A percentile compares a stretch with the other conserved stretches of the same genome.
These are phyloP conservation scores for Amphirosellinia nigrospora DNA, from an alignment of 495 filamentous ascomycete species.

Conservation along the genomic window DNA sequence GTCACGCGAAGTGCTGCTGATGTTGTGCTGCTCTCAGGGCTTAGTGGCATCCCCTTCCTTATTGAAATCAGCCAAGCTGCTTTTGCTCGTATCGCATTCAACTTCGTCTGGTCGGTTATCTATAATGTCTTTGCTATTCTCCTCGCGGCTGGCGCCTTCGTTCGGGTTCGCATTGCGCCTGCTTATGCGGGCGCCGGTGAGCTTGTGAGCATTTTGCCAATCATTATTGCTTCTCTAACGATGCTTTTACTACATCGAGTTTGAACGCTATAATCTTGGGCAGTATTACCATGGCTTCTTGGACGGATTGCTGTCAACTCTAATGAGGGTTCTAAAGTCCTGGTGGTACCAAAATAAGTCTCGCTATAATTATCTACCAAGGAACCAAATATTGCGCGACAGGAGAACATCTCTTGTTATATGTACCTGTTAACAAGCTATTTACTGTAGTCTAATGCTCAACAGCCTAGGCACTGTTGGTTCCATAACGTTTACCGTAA, in stretches of 20 bases:
- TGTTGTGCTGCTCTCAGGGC: slow-evolving; percentile 67
- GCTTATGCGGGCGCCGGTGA: slow-evolving; percentile 79
- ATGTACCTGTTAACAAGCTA: background rate
- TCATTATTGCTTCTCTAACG: slow-evolving; percentile 62
- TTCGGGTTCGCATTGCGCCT: slow-evolving; percentile 66
- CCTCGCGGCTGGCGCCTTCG: slow-evolving; percentile 72
- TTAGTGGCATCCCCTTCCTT: slow-evolving; percentile 62
- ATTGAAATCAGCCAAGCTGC: slow-evolving; percentile 65
- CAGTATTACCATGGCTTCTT: background rate
- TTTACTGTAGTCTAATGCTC: background rate
- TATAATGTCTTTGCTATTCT: slow-evolving; percentile 79
- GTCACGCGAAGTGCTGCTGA: slow-evolving; percentile 73
- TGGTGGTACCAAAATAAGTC: background rate
- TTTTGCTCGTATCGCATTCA: slow-evolving; percentile 65
- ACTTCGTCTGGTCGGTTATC: slow-evolving; percentile 75
- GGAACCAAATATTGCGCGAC: background rate
- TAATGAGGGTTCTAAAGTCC: background rate
- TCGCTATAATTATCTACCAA: background rate
- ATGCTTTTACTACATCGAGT: slow-evolving; percentile 37
- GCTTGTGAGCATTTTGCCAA: slow-evolving; percentile 77
- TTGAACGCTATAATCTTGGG: background rate
- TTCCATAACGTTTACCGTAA: background rate
- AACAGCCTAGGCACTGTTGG: background rate
- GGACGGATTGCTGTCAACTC: background rate
- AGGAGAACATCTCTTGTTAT: background rate